Percentiles rank a stretch among this genome's conserved stretches.
Evolutionary conservation across 2,329 filamentous ascomycete species (phyloP).

Genomic region (Aspergillus puulaauensis): DNA sequence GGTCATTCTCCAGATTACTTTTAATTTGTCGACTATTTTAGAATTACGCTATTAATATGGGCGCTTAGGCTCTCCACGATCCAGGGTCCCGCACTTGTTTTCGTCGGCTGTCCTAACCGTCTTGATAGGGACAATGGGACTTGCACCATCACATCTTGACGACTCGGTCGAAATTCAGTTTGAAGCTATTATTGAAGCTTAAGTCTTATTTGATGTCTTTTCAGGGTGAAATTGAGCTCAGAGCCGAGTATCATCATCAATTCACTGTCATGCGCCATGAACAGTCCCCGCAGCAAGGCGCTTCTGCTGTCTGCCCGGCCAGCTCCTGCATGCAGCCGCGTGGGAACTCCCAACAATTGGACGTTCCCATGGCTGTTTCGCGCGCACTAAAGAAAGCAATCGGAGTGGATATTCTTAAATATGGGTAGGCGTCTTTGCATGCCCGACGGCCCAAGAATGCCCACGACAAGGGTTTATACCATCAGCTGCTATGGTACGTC

Average conservation of each 20-base stretch:
- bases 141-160: not conserved
- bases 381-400: not conserved
- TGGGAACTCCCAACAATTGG: not conserved
- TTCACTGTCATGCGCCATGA: not conserved
- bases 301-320: constrained; percentile 11
- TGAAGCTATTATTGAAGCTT: not conserved
- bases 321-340: constrained; percentile 11
- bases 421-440: not conserved
- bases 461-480: not conserved
- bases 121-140: not conserved
- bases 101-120: not conserved
- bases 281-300: constrained; percentile 1
- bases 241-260: not conserved
- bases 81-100: not conserved
- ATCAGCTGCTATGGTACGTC: not conserved
- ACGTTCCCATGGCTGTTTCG: no score
- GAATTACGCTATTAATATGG: not conserved
- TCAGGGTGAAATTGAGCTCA: not conserved
- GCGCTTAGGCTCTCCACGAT: not conserved
- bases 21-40: constrained; percentile 1
- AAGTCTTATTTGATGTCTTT: not conserved
- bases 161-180: not conserved
- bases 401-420: not conserved
- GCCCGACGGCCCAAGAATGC: not conserved
- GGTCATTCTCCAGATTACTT: not conserved